phyloP scores from a whole-genome alignment of 2,329 filamentous ascomycete species.

The Tolypocladium amazonense region DNA sequence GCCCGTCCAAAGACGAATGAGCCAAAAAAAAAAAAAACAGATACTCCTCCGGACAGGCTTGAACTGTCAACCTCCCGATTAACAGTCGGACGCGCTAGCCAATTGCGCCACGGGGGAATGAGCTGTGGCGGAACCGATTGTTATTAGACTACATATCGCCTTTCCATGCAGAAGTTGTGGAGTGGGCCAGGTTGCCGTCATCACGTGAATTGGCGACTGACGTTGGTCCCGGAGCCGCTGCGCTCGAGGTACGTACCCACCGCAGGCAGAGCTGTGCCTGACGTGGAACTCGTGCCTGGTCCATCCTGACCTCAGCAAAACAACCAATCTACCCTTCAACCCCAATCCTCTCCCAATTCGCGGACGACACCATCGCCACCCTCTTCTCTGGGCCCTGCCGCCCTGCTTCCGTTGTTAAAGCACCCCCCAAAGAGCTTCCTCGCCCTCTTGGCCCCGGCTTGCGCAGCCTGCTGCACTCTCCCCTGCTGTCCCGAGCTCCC shows the following conservation, averaged over 20 bases:
- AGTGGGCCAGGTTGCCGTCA: too few species aligned
- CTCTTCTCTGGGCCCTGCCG: not conserved
- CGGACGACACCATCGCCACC: not conserved
- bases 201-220: not conserved
- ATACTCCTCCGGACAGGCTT: constrained; percentile 9
- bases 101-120: constrained; percentile 15
- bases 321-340: not conserved
- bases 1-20: too few species aligned
- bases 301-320: constrained; percentile 1
- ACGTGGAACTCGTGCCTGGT: constrained; percentile 27
- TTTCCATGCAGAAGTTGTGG: too few species aligned
- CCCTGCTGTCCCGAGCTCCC: constrained; percentile 7
- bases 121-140: not conserved
- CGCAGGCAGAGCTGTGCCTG: constrained; percentile 31
- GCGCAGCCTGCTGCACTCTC: not conserved
- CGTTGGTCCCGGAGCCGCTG: not conserved
- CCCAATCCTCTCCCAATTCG: not conserved
- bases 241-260: not conserved
- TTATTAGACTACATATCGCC: not conserved
- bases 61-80: constrained; percentile 23
- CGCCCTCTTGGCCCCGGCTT: not conserved
- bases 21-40: not conserved
- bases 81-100: constrained; percentile 53
- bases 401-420: not conserved
- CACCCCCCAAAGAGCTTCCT: not conserved